Percentiles rank a stretch among this genome's conserved stretches.
Conservation (phyloP, 306 rosid genomes). For the Malus domestica region DNA sequence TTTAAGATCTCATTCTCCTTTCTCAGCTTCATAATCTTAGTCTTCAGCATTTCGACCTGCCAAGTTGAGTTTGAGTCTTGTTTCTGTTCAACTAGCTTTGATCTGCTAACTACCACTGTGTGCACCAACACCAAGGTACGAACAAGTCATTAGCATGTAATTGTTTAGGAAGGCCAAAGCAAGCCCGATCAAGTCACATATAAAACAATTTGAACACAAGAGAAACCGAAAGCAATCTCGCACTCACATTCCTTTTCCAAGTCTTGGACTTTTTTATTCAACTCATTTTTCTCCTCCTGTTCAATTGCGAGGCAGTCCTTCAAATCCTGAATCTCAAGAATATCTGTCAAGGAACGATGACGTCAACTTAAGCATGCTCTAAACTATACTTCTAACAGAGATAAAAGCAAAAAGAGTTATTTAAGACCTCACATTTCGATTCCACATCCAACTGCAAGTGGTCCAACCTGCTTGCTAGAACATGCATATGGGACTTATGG, state of each 20-base stretch:
- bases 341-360: constrained; percentile 34
- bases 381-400: not conserved
- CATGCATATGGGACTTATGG: constrained; percentile 48
- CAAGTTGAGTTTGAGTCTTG: constrained; percentile 44
- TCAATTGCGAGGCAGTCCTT: constrained; percentile 59
- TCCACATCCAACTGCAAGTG: constrained; percentile 49
- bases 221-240: constrained; percentile 5
- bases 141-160: not conserved
- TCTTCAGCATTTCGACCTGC: constrained; percentile 60
- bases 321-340: constrained; percentile 57
- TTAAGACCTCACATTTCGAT: constrained; percentile 53
- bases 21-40: constrained; percentile 55
- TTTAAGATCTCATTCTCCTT: constrained; percentile 65
- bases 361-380: not conserved
- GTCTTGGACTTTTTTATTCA: constrained; percentile 38
- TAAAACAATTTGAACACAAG: not conserved
- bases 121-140: not conserved
- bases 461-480: constrained; percentile 50
- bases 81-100: constrained; percentile 55
- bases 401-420: not conserved
- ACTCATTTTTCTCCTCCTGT: constrained; percentile 67
- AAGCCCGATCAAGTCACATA: not conserved
- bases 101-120: constrained; percentile 56
- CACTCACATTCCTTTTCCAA: constrained; percentile 67
- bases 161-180: not conserved